Conservation (phyloP, 2,329 filamentous ascomycete genomes). For the Pseudogymnoascus sp. region DNA sequence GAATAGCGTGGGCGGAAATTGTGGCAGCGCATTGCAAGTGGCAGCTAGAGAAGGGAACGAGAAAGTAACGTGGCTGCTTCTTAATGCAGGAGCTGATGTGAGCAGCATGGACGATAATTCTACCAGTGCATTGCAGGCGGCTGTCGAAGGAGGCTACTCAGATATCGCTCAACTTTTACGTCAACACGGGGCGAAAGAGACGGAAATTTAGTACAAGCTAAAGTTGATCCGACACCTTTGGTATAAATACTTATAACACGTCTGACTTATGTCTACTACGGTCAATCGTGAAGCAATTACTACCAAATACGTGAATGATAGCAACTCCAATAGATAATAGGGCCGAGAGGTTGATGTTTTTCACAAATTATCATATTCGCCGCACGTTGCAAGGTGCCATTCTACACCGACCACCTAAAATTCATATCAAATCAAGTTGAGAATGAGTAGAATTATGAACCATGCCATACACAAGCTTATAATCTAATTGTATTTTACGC, state of each 20-base stretch:
- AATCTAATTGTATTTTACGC: no score
- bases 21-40: not conserved
- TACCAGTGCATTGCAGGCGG: not conserved
- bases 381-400: no score
- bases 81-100: constrained; percentile 16
- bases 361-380: no score
- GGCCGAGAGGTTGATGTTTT: no score
- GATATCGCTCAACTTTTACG: not conserved
- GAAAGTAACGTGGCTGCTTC: not conserved
- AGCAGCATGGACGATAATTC: constrained; percentile 10
- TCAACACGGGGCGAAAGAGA: not conserved
- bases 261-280: no score
- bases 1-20: not conserved
- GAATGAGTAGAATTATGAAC: no score
- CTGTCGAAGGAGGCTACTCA: not conserved
- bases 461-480: no score
- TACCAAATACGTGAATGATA: no score
- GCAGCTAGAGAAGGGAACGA: not conserved
- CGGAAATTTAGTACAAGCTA: not conserved
- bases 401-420: no score
- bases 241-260: not conserved
- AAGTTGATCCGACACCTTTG: not conserved
- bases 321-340: no score
- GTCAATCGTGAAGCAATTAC: no score
- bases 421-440: no score